Evolutionary conservation across 176 grass and related monocot species (phyloP).

Genomic region (Otatea glauca): DNA sequence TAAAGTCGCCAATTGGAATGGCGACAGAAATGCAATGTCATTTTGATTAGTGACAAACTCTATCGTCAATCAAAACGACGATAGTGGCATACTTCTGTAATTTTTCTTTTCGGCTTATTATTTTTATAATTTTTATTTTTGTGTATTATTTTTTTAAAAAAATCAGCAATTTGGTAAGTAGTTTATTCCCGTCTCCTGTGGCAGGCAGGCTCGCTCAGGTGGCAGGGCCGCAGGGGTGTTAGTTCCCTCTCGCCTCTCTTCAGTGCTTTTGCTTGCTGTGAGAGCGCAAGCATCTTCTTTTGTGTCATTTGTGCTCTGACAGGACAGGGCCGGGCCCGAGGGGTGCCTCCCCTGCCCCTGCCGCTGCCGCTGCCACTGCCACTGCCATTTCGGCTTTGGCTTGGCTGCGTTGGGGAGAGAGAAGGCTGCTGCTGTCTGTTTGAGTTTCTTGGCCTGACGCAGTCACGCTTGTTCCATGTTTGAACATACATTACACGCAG

Average conservation of each 20-base stretch:
- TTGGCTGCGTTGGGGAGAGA: slow-evolving; percentile 16
- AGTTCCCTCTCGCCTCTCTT: slow-evolving; percentile 56
- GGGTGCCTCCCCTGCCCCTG: neutral
- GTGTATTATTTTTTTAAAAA: too few relatives aligned
- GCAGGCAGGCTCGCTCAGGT: slow-evolving; percentile 55
- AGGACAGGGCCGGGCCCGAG: slow-evolving; percentile 19
- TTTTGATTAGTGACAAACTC: too few relatives aligned
- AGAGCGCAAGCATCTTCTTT: slow-evolving; percentile 74
- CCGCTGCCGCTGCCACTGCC: neutral
- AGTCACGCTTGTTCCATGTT: slow-evolving; percentile 54
- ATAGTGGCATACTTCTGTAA: too few relatives aligned
- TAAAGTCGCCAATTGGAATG: too few relatives aligned
- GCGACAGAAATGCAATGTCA: too few relatives aligned
- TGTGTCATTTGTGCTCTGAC: slow-evolving; percentile 47
- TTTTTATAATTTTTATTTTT: too few relatives aligned
- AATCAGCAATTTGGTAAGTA: too few relatives aligned
- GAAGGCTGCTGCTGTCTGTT: slow-evolving; percentile 58
- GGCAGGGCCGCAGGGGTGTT: slow-evolving; percentile 80
- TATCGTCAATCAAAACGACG: too few relatives aligned
- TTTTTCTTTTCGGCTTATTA: too few relatives aligned
- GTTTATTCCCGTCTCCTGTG: slow-evolving; percentile 38
- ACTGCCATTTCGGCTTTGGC: slow-evolving; percentile 22
- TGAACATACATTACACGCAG: slow-evolving; percentile 42
- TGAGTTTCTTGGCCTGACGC: slow-evolving; percentile 55
- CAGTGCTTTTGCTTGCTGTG: slow-evolving; percentile 49